Evolutionary conservation across 345 rosid genomes (phyloP), one percentile per base, ranked within the genome.

Genomic region (Erysimum cheiranthoides): DNA sequence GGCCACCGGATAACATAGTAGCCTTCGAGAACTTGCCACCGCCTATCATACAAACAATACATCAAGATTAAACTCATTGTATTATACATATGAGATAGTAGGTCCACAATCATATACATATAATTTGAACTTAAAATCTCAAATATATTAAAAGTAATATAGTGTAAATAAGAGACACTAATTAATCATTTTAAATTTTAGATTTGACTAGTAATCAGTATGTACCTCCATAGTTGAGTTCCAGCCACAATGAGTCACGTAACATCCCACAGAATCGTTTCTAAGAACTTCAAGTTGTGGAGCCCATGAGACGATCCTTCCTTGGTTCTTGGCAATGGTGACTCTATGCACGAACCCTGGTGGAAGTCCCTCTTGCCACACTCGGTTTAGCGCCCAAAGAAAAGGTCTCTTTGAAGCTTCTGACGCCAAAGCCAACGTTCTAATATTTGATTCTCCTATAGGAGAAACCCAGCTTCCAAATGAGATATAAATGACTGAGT

Each of bases 391-490:
- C 0, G 85, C 95, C 96, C 98, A 93, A 3, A 93, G 39, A 66
- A 93, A 93, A 9, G 91, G 89, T 21, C 73, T 80, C 3, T 57
- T 73, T 1, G 82, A 67, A 0, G 82, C 79, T 46, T 90, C 91
- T 4, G 90, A 80, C 0, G 96, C 71, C 32, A 79, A 10, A 5
- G 96, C 93, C 1, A 93, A 79, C 27, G 18, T 67, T 40, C 43
- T 68, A 31, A 93, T 75, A 39, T 88, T 90, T 40, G 76, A 73
- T 1, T 87, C 89, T 67, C 89, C 95, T 5, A 89, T 81, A 4
- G 96, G 93, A 34, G 88, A 79, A 2, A 93, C 95, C 96, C 98
- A 90, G 40, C 97, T 92, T 34, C 96, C 96, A 56, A 92, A 92
- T 5, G 96, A 92, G 50, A 92, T 72, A 63, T 90, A 92, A 11